Evolutionary conservation across 306 rosid genomes (phyloP), one percentile per base, ranked within the genome.

Genomic region (Trifolium repens): DNA sequence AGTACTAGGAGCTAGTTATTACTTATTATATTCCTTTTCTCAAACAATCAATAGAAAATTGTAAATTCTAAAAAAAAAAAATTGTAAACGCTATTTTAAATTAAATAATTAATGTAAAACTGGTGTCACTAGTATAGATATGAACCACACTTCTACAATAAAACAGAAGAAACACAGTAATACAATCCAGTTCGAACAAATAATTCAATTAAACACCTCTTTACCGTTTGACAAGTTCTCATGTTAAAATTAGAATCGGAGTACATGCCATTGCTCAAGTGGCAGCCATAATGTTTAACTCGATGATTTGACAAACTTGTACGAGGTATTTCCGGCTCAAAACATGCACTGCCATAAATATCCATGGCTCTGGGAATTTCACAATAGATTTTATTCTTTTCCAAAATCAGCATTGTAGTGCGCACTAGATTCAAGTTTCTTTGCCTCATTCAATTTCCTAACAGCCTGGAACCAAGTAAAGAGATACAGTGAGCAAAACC

Each of bases 401-500:
- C 97, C 96, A 50, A 94, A 94, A 77, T 91, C 97, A 22, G 96
- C 78, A 47, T 27, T 94, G 77, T 94, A 94, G 80, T 90, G 99
- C 8, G 98, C 86, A 32, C 89, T 92, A 15, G 96, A 90, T 81
- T 94, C 99, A 52, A 94, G 96, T 78, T 94, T 94, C 93, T 94
- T 94, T 24, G 96, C 97, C 67, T 94, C 99, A 7, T 90, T 94
- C 84, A 94, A 70, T 75, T 94, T 94, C 55, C 99, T 85, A 22
- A 94, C 99, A 74, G 99, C 99, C 99, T 94, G 90, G 47, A 74
- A 70, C 58, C 8, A 71, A 55, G 55, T 32, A 40, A 71, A 32
- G 42, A 58, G 49, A 62, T 57, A 53, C 5, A 26, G 70, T 43
- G 26, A 67, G 67, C 27, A 6, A 46, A 39, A 32, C 43, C 24